Conservation (phyloP, 73 alveolate genomes). For the Effrenium voratum region DNA sequence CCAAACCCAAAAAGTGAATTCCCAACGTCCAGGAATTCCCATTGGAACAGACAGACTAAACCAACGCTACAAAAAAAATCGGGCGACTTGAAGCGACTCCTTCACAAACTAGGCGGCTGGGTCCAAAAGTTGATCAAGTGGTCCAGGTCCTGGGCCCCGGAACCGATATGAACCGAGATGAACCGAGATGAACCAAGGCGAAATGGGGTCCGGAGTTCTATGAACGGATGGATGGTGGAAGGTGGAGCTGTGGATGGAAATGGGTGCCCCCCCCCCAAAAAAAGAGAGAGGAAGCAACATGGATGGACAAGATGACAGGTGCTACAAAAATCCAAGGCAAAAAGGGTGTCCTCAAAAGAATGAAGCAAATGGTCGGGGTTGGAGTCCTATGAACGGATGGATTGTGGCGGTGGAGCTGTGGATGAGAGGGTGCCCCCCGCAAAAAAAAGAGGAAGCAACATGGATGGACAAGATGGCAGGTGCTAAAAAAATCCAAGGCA, state of each 20-base stretch:
- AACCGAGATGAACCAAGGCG: not conserved
- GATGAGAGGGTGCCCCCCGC: not conserved
- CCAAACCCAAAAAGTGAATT: too few relatives aligned
- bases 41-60: too few relatives aligned
- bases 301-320: not conserved
- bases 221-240: not conserved
- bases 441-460: not conserved
- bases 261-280: not conserved
- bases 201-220: not conserved
- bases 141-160: conserved; percentile 39
- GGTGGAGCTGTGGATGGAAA: not conserved
- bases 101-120: too few relatives aligned
- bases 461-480: not conserved
- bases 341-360: not conserved
- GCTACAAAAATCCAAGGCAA: not conserved
- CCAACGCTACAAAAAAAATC: too few relatives aligned
- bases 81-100: too few relatives aligned
- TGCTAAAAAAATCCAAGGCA: too few relatives aligned
- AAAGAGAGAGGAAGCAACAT: not conserved
- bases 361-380: too few relatives aligned
- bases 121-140: conserved; percentile 35
- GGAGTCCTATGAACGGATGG: not conserved
- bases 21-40: too few relatives aligned
- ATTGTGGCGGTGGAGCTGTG: not conserved
- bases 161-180: too few relatives aligned